A percentile compares a stretch with the other conserved stretches of the same genome.
Conservation (phyloP, 2,329 filamentous ascomycete species). For the Aaosphaeria pasadenensis region DNA sequence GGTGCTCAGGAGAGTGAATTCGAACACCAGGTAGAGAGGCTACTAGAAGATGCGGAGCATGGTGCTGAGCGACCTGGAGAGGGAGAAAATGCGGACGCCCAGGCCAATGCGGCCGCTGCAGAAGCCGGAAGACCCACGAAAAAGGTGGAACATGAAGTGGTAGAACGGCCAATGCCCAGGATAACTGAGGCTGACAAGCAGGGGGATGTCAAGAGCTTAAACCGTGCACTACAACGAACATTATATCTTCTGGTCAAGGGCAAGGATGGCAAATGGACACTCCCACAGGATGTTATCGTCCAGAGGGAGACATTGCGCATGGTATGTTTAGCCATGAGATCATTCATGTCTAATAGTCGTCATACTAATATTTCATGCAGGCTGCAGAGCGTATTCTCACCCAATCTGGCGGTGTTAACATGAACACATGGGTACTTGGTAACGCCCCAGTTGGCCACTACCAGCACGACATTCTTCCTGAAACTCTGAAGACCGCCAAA, state of each 20-base stretch:
- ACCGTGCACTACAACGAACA: constrained; percentile 75
- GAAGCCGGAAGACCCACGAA: constrained; percentile 40
- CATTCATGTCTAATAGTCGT: neutral
- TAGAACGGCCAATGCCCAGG: constrained; percentile 69
- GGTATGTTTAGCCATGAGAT: constrained; percentile 53
- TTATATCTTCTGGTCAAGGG: constrained; percentile 83
- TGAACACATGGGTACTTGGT: constrained; percentile 98
- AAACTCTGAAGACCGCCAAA: constrained; percentile 9
- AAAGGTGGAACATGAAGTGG: constrained; percentile 56
- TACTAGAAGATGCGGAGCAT: constrained; percentile 73
- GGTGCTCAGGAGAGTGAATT: constrained; percentile 67
- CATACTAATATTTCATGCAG: constrained; percentile 47
- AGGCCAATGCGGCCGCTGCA: constrained; percentile 6
- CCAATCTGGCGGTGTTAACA: constrained; percentile 80
- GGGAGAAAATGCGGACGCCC: constrained; percentile 28
- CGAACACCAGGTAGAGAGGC: constrained; percentile 62
- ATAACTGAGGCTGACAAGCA: constrained; percentile 74
- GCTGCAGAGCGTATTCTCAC: constrained; percentile 76
- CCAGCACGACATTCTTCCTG: constrained; percentile 55
- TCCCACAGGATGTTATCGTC: constrained; percentile 70
- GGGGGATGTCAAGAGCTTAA: constrained; percentile 73
- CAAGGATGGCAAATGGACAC: constrained; percentile 71
- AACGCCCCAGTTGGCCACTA: constrained; percentile 84
- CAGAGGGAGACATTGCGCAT: constrained; percentile 75
- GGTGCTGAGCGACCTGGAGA: constrained; percentile 34